Percentiles rank a stretch among this genome's conserved stretches.
phyloP scores from a whole-genome alignment of 257 asterid genomes.

The Solanum ossicruentum region DNA sequence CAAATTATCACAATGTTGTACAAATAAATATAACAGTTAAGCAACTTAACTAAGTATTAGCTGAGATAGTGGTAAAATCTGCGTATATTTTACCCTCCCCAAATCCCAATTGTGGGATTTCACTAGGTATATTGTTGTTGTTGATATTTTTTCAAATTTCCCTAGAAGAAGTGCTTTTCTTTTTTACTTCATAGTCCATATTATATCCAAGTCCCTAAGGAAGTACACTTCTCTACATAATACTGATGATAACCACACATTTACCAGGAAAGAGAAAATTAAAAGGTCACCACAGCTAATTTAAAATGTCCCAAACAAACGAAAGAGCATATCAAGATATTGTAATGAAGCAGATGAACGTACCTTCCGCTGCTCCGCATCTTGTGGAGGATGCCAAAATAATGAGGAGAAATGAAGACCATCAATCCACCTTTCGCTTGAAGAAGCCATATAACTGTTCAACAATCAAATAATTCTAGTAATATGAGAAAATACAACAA shows the following conservation, averaged over 20 bases:
- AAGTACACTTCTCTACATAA: background rate
- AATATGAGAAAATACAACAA: constrained; percentile 34
- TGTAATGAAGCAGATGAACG: background rate
- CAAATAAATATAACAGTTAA: background rate
- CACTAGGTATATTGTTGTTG: too few species aligned
- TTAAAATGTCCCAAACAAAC: background rate
- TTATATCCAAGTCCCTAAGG: background rate
- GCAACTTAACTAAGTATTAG: background rate
- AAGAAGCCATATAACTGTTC: constrained; percentile 21
- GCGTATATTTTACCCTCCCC: too few species aligned
- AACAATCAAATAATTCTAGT: constrained; percentile 9
- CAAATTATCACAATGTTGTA: background rate
- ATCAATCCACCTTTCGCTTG: constrained; percentile 79
- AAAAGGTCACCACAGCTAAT: background rate
- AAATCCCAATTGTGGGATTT: too few species aligned
- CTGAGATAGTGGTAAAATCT: too few species aligned
- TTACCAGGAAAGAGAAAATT: background rate
- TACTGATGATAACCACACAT: background rate
- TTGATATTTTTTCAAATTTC: background rate
- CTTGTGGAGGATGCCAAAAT: constrained; percentile 92
- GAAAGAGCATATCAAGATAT: background rate
- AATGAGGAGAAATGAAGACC: constrained; percentile 84
- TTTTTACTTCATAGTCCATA: background rate
- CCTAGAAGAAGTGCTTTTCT: background rate
- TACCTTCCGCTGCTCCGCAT: constrained; percentile 79